These are phyloP conservation scores for Lentinula aciculospora DNA, from an alignment of 768 basidiomycete species.

Conservation along the genomic window DNA sequence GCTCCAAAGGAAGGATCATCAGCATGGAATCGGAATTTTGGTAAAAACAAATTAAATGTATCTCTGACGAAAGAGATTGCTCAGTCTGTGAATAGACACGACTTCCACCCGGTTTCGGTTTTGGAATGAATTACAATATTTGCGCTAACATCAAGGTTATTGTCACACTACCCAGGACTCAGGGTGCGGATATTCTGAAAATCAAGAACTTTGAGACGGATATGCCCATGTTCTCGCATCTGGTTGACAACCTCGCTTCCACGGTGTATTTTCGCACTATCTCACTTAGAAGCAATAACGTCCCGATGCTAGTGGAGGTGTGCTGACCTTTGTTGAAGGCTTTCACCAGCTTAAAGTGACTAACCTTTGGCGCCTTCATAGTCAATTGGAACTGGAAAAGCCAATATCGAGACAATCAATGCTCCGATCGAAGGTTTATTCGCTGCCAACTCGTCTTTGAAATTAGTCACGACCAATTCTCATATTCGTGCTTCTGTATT, in stretches of 20 bases:
- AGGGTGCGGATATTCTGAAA: neutral
- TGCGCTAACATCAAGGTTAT: neutral
- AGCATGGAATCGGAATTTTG: neutral
- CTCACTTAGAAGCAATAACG: neutral
- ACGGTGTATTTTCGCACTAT: constrained; percentile 1
- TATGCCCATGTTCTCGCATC: constrained; percentile 1
- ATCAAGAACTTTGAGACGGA: constrained; percentile 3
- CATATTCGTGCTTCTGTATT: neutral
- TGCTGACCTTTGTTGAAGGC: neutral
- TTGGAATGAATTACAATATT: neutral
- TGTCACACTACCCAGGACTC: neutral
- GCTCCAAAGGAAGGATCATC: neutral
- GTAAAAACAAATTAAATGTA: neutral
- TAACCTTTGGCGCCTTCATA: neutral
- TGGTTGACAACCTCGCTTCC: constrained; percentile 2
- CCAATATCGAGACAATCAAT: neutral
- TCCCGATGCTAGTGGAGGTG: neutral
- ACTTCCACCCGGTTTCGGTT: neutral
- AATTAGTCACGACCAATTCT: neutral
- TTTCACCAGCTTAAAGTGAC: too few species aligned
- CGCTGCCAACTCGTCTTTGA: neutral
- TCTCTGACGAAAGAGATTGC: too few species aligned
- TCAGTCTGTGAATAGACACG: neutral
- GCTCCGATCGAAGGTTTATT: constrained; percentile 3
- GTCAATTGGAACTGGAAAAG: neutral